Base-by-base conservation (phyloP, 306 rosid genomes). In the Senna siamea region DNA sequence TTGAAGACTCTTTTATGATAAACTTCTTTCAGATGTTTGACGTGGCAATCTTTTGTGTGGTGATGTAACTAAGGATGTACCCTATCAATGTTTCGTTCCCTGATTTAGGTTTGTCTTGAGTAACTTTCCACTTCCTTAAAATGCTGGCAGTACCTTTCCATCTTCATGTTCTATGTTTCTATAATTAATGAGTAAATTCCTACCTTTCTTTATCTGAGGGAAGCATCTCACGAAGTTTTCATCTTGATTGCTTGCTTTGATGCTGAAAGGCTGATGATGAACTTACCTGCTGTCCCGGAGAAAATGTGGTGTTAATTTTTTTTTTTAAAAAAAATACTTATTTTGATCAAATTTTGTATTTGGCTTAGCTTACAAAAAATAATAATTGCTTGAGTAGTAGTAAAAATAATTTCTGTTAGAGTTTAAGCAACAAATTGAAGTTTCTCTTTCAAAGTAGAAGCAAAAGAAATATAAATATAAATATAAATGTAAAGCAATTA, bases 261-360 rank as follows among this genome's bases (percentile, higher is more conserved):
- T 69, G 22, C 35, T 79, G 76, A 74, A 90, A 93, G 97, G 74
- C 73, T 34, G 92, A 89, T 46, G 97, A 90, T 4, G 97, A 90
- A 93, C 43, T 90, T 93, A 73, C 97, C 97, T n/a, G 75, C 97
- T 63, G 96, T 89, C 30, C 97, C 90, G 90, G 67, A 88, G 97
- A 68, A n/a, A n/a, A n/a, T n/a, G n/a, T n/a, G n/a, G n/a, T n/a
- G n/a, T n/a, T n/a, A n/a, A n/a, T n/a, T n/a, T n/a, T n/a, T n/a
- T n/a, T n/a, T n/a, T n/a, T n/a, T n/a, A n/a, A n/a, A n/a, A n/a
- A n/a, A n/a, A n/a, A n/a, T n/a, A n/a, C n/a, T n/a, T n/a, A n/a
- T n/a, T n/a, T n/a, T n/a, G n/a, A n/a, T n/a, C n/a, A n/a, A n/a
- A n/a, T n/a, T n/a, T n/a, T n/a, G n/a, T n/a, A n/a, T n/a, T n/a